Base-by-base conservation (phyloP, 495 filamentous ascomycete genomes). In the Lichenothelia convexa region DNA sequence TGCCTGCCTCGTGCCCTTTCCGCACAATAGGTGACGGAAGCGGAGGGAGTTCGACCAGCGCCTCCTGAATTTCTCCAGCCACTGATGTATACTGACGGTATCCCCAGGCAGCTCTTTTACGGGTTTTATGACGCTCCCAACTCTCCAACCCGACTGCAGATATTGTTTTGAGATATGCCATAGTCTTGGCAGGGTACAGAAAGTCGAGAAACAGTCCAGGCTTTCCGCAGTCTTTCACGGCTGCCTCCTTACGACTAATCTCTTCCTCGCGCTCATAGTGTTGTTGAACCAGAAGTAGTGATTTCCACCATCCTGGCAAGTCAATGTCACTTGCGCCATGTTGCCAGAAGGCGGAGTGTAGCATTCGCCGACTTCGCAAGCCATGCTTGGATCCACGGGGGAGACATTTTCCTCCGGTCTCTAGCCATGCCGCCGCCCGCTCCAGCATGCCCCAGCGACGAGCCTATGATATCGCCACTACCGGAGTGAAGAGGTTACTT, bases 361-460 rank as follows among this genome's bases (percentile, higher is more conserved):
- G 63, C 33, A 62, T 58, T 32, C 70, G 70, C 45, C 64, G 61
- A 45, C 58, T 69, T 47, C 63, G 70, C 43, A 67, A 57, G n/a
- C 63, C 54, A 42, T 60, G 61, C 30, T 59, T 62, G 23, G 67
- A 49, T 39, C 64, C 61, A 47, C 70, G 76, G 44, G 82, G 57
- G 59, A 67, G 66, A 53, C 71, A 69, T 57, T 67, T 54, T 53
- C 69, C 71, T 65, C 75, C 79, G 62, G 70, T 71, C 68, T 85
- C 72, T 57, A 85, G 67, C 62, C 71, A 78, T 62, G 70, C 68
- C 40, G 72, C 71, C 37, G 76, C 78, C 55, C 75, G 77, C 76
- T 91, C 80, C 58, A 87, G 76, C 82, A 91, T 91, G 42, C 45
- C 45, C 45, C 39, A 4, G 20, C 38, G 31, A 33, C n/a, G 9